Evolutionary conservation across 75 land plant genomes (phyloP).

Genomic region (Ceratopteris richardii): DNA sequence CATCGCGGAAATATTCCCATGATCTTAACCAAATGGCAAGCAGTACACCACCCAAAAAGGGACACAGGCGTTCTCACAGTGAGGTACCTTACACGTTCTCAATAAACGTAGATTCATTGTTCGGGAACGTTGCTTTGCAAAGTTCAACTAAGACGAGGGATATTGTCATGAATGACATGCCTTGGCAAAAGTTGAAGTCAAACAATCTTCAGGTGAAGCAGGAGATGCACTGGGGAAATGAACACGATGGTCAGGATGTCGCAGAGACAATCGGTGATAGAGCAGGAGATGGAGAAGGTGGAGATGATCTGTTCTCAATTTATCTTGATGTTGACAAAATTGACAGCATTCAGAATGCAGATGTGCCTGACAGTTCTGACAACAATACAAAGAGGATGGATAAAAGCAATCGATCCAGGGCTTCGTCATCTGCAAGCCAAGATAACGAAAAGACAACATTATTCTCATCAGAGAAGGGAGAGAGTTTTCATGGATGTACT

Average conservation of each 20-base stretch:
- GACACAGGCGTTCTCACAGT: slow-evolving; percentile 2
- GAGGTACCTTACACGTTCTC: slow-evolving; percentile 2
- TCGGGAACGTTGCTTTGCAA: not conserved
- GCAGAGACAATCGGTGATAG: slow-evolving; percentile 22
- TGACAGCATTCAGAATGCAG: slow-evolving; percentile 40
- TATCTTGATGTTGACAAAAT: slow-evolving; percentile 92
- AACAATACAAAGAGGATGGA: not conserved
- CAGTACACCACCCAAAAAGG: not conserved
- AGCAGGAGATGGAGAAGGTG: slow-evolving; percentile 33
- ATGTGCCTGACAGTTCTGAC: slow-evolving; percentile 12
- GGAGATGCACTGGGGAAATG: slow-evolving; percentile 1
- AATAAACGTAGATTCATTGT: not conserved
- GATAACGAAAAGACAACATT: slow-evolving; percentile 10
- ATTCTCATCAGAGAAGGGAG: not conserved
- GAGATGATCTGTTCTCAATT: slow-evolving; percentile 86
- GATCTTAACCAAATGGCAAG: not conserved
- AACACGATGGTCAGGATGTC: not conserved
- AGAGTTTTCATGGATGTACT: not conserved
- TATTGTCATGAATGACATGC: not conserved
- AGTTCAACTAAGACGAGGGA: not conserved
- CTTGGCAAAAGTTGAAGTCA: not conserved
- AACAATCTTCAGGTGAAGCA: not conserved
- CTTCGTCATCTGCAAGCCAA: not conserved
- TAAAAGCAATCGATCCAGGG: not conserved
- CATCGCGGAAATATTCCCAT: not conserved